Base-by-base conservation (phyloP, 371 early-diverging fungal species). In the Syncephalastrum racemosum region DNA sequence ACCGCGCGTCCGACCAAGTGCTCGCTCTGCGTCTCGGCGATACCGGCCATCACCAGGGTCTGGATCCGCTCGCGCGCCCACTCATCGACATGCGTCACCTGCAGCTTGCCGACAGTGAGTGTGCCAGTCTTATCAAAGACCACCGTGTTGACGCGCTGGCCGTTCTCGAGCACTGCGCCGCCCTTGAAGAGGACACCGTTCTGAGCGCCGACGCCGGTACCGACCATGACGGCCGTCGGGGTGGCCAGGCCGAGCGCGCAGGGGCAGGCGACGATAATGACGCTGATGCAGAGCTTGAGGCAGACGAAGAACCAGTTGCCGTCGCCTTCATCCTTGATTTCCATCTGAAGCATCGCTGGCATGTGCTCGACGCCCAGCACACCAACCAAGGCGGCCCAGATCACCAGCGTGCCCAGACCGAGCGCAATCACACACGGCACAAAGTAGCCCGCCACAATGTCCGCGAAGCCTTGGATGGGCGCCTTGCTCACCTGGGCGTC, bases 111-210 rank as follows among this genome's bases (percentile, higher is more conserved):
- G 4, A 69, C 56, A 13, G 98, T 98, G 44, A 98, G 65, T 0
- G 98, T 98, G 39, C 97, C 98, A 3, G 98, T 98, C 77, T 98
- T 98, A 75, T 98, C 98, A 73, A 98, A 97, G 22, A 97, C 86
- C 0, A 96, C 75, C 53, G 88, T 92, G 59, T 88, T 90, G 14
- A 97, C 77, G 39, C 73, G 76, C 53, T 89, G 84, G 3, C 93
- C 94, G 3, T 81, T 82, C 63, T 96, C 96, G 47, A 98, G 68
- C 10, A 94, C 84, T 23, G 71, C 82, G 4, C 91, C 94, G 20
- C 91, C 88, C 65, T 95, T 95, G 72, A 95, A 93, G 46, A 95
- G 63, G 18, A 95, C 93, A 20, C 94, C 95, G 27, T 86, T 71
- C 66, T 94, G 84, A 8, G 98, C 98, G 22, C 95, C 96, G 2